Base-by-base conservation (phyloP, 2,329 filamentous ascomycete genomes). In the Pseudogymnoascus sp. region DNA sequence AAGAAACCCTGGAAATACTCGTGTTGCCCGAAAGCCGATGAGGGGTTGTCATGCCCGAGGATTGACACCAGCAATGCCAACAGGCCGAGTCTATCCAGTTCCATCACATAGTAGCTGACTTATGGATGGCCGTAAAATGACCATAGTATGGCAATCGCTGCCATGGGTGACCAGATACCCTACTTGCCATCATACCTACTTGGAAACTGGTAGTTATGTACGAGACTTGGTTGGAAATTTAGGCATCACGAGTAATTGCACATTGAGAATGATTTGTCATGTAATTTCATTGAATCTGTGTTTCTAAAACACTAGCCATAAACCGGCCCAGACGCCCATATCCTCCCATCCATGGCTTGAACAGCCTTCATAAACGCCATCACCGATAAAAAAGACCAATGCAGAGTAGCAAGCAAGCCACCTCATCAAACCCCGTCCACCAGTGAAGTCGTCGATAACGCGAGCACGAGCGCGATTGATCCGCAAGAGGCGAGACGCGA, bases 401-500 rank as follows among this genome's bases (percentile, higher is more conserved):
- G 45, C 45, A 55, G 45, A 55, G 45, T 33, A 55, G 45, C 45
- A 29, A 49, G 14, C 23, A 19, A 33, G 26, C 45, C 26, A 33
- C 45, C n/a, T 33, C 45, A 55, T 14, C 26, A 55, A 29, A 55
- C 21, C 45, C 45, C 45, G 26, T 55, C 45, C 45, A 55, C 45
- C 45, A 55, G 29, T 55, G 45, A 55, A 55, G 45, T 19, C 45
- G 45, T 33, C 45, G 14, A 55, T 31, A 55, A 55, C 45, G 45
- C 45, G 45, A 55, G 29, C 45, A 55, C 45, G 45, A 55, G 26
- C 45, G 45, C 45, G 45, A 19, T 67, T 68, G 66, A 66, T 61
- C 69, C 64, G 67, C 69, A 65, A 39, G 68, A 62, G 2, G 63
- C 68, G 60, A 62, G 64, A 61, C 59, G 63, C 45, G 64, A 49